Base-by-base conservation (phyloP, 805 yeast genomes). In the Teunomyces atbi region DNA sequence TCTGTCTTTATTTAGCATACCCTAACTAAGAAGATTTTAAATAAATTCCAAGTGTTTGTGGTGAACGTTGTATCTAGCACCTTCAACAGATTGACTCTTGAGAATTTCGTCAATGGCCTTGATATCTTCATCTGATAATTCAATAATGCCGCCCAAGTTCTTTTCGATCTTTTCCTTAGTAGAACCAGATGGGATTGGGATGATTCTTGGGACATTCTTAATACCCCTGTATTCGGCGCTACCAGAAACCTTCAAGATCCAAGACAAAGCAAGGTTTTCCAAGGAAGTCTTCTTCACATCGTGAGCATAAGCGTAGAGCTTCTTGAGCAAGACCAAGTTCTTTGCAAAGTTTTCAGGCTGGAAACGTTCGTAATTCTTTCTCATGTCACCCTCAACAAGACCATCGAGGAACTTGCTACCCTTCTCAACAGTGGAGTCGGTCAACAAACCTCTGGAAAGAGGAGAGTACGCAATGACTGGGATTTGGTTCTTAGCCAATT, bases 381-480 rank as follows among this genome's bases (percentile, higher is more conserved):
- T 73, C 45, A 81, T 47, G 57, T 86, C 92, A 36, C 78, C 83
- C 36, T 69, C 69, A 11, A 82, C 78, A 30, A 85, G 57, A 45
- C 79, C 83, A 0, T 63, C 56, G 20, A 52, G 55, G 53, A 60
- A 69, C 6, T 52, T 51, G 20, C 66, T 63, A 12, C 59, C 49
- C 16, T 65, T 55, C 5, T 75, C 64, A 20, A 65, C 79, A 44
- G 82, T 65, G 28, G 58, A 51, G 46, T 94, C 96, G 3, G 92
- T 83, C 45, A 90, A 73, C 49, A 84, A 69, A 1, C 96, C 97
- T 57, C 87, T 76, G 7, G 90, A 84, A 45, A 90, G 72, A 26
- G 97, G 97, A 26, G 96, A 85, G 65, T 90, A 90, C 20, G 90
- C 87, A 47, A 88, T 71, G 26, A 88, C 70, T 11, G 94, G 85